Conservation (phyloP, 2,329 filamentous ascomycete species). For the Alternaria dauci region DNA sequence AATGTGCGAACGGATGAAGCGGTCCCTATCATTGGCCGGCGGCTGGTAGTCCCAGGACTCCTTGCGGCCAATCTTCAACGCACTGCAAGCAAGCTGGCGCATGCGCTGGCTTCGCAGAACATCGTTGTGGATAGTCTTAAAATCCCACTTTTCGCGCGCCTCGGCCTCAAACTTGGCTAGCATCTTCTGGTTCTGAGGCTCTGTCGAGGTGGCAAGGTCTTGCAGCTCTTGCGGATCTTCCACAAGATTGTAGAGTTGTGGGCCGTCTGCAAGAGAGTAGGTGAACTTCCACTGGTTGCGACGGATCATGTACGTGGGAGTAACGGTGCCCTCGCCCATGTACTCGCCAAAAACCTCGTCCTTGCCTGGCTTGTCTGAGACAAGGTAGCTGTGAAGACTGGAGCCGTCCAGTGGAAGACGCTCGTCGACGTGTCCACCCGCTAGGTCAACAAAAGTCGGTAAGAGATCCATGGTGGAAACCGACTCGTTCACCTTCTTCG, state of each 20-base stretch:
- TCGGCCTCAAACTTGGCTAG: constrained; percentile 74
- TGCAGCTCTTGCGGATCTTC: constrained; percentile 78
- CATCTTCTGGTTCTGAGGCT: constrained; percentile 51
- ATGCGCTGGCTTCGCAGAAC: constrained; percentile 81
- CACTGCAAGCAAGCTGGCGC: constrained; percentile 79
- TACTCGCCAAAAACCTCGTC: constrained; percentile 96
- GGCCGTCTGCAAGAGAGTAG: constrained; percentile 81
- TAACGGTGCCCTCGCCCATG: constrained; percentile 89
- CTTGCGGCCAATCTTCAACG: constrained; percentile 72
- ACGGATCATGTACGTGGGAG: constrained; percentile 92
- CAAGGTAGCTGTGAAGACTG: constrained; percentile 64
- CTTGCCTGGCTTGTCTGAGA: constrained; percentile 63
- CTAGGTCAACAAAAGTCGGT: constrained; percentile 85
- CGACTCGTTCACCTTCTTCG: constrained; percentile 80
- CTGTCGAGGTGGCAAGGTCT: constrained; percentile 67
- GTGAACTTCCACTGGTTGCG: constrained; percentile 91
- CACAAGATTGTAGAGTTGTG: constrained; percentile 82
- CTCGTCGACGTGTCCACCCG: constrained; percentile 72
- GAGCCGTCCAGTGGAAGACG: constrained; percentile 85
- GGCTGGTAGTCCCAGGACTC: constrained; percentile 89
- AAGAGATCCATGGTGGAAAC: constrained; percentile 92
- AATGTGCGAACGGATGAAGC: constrained; percentile 82
- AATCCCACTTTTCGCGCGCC: constrained; percentile 79
- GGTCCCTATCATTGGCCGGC: constrained; percentile 71
- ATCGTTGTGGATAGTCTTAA: constrained; percentile 76